Percentiles rank a stretch among this genome's conserved stretches.
Conservation (phyloP, 2,329 filamentous ascomycete genomes). For the Fusarium sp. region DNA sequence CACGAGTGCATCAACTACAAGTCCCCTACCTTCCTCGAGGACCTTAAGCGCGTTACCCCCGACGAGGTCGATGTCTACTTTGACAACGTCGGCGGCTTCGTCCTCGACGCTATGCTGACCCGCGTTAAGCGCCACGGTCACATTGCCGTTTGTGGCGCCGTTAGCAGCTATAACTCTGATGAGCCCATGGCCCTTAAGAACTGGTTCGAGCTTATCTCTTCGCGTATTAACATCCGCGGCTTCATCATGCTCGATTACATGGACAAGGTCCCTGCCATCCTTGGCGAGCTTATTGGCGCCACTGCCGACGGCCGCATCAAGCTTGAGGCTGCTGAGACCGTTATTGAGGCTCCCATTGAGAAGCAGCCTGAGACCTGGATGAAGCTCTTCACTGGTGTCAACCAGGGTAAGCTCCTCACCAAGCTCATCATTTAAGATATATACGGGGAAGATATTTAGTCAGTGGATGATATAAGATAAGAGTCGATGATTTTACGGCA, state of each 20-base stretch:
- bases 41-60: slow-evolving; percentile 43
- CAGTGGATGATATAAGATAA: neutral
- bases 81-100: slow-evolving; percentile 46
- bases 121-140: slow-evolving; percentile 44
- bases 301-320: slow-evolving; percentile 45
- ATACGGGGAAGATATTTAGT: neutral
- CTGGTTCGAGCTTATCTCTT: slow-evolving; percentile 47
- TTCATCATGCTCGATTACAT: slow-evolving; percentile 48
- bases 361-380: slow-evolving; percentile 45
- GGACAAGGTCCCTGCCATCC: slow-evolving; percentile 44
- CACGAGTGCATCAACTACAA: slow-evolving; percentile 48
- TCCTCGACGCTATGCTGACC: slow-evolving; percentile 45
- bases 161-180: slow-evolving; percentile 44
- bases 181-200: slow-evolving; percentile 46
- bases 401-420: slow-evolving; percentile 47
- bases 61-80: slow-evolving; percentile 48
- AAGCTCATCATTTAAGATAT: slow-evolving; percentile 40
- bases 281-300: slow-evolving; percentile 45
- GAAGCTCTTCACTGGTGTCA: slow-evolving; percentile 43
- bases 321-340: slow-evolving; percentile 41
- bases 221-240: slow-evolving; percentile 41
- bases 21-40: slow-evolving; percentile 45
- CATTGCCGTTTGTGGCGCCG: slow-evolving; percentile 45
- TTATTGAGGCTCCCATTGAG: slow-evolving; percentile 44
- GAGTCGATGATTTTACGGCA: neutral